Evolutionary conservation across 306 rosid species (phyloP).

Genomic region (Pyrus communis): DNA sequence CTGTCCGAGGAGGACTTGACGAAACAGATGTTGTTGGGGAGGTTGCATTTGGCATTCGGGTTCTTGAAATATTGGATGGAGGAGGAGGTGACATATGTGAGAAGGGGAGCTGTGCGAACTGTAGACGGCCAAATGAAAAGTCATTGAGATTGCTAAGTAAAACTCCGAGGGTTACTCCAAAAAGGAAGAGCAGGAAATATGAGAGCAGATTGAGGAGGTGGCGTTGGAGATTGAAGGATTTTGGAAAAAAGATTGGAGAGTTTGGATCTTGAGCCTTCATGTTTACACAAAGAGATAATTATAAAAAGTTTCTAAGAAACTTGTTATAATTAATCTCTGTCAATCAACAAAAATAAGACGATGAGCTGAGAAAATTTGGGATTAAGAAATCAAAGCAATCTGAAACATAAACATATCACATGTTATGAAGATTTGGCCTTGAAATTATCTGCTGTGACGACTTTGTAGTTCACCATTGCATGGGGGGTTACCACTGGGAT

Average conservation of each 20-base stretch:
- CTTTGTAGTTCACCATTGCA: background rate
- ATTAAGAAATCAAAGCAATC: background rate
- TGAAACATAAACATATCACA: background rate
- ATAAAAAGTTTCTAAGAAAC: background rate
- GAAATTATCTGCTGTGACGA: background rate
- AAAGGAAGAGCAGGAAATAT: constrained; percentile 35
- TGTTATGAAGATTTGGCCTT: background rate
- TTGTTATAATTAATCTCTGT: background rate
- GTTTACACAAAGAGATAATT: background rate
- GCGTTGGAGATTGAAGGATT: constrained; percentile 25
- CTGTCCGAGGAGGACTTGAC: constrained; percentile 14
- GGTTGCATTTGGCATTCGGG: background rate
- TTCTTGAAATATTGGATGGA: constrained; percentile 1
- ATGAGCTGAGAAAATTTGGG: background rate
- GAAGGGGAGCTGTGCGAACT: constrained; percentile 42
- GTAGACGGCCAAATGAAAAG: constrained; percentile 33
- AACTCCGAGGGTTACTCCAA: constrained; percentile 56
- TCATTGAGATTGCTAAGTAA: constrained; percentile 29
- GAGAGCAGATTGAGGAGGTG: constrained; percentile 33
- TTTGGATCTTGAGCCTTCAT: constrained; percentile 2
- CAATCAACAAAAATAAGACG: background rate
- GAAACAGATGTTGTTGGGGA: background rate
- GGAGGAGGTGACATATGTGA: constrained; percentile 17
- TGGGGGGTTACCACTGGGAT: background rate
- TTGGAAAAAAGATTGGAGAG: constrained; percentile 31